Percentiles rank a stretch among this genome's conserved stretches.
phyloP scores from a whole-genome alignment of 805 yeast genomes.

The Wickerhamiella kurtzmanii region DNA sequence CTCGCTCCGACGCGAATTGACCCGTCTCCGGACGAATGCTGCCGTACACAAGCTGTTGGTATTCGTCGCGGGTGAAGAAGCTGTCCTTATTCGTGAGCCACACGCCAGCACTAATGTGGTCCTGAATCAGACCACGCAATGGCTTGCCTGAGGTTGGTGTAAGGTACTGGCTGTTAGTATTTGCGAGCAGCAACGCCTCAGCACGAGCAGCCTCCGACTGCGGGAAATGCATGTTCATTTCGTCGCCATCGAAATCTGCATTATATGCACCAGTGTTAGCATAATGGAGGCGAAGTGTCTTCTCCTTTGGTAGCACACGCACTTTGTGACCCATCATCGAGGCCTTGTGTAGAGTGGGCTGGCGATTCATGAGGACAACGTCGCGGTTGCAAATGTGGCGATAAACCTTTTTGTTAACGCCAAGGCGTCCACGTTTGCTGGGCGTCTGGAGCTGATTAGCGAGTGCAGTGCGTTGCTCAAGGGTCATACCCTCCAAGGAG shows the following conservation, averaged over 20 bases:
- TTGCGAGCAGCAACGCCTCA: constrained; percentile 88
- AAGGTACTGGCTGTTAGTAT: constrained; percentile 92
- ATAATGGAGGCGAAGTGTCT: constrained; percentile 89
- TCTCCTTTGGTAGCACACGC: constrained; percentile 92
- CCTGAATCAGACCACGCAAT: constrained; percentile 96
- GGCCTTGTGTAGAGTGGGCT: constrained; percentile 97
- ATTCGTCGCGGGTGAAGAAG: constrained; percentile 78
- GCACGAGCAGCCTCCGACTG: constrained; percentile 95
- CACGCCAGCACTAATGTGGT: constrained; percentile 96
- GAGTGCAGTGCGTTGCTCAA: constrained; percentile 86
- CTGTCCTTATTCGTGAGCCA: constrained; percentile 93
- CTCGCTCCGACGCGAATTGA: constrained; percentile 47
- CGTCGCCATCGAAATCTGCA: constrained; percentile 99
- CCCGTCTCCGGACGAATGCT: constrained; percentile 97
- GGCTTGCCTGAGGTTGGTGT: constrained; percentile 99
- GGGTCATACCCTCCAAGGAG: constrained; percentile 74
- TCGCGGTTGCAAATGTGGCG: constrained; percentile 92
- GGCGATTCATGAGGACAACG: constrained; percentile 96
- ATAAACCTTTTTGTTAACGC: constrained; percentile 76
- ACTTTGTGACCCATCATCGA: constrained; percentile 99
- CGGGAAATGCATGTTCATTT: constrained; percentile 99
- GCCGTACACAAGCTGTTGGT: constrained; percentile 87
- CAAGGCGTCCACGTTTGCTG: constrained; percentile 7
- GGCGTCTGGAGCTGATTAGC: constrained; percentile 95
- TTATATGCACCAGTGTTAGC: constrained; percentile 99